Evolutionary conservation across 805 yeast genomes (phyloP), one percentile per base, ranked within the genome.

Genomic region (Starmera quercuum): DNA sequence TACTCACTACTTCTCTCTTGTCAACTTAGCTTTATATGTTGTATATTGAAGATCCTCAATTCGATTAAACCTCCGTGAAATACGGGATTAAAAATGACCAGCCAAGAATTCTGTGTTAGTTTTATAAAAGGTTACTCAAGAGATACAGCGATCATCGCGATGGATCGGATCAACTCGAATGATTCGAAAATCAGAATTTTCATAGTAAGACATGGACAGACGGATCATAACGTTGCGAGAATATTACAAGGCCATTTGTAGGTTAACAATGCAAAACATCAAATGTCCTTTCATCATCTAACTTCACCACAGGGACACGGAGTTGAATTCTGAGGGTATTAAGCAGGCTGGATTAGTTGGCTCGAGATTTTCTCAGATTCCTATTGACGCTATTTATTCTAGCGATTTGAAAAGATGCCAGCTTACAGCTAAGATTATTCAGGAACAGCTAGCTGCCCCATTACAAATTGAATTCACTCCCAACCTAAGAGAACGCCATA

Each of bases 191-290:
- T 73, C 2, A 60, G 83, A 18, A 46, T 83, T 3, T 78, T 80
- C 42, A 54, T 84, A 5, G 73, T 85, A 5, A 72, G 95, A 47
- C 95, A 85, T 47, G 95, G 95, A 2, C 92, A 82, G 53, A 85
- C 95, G 0, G 77, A 77, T 36, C 78, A 79, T 55, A 85, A 85
- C 51, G 65, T 67, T 25, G 51, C 68, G 34, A 79, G 75, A 56
- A 79, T 81, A 31, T 56, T 85, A 25, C 95, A 85, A 56, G 95
- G 95, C 1, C 95, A 85, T 49, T 47, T 64, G 28, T 38, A 22
- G 13, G 18, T n/a, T 18, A 12, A 12, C 11, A 11, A 21, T 9
- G 12, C 12, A 21, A 21, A 21, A 9, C 9, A 21, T 12, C 12
- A 21, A 21, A 9, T 21, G 12, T 23, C 13, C 12, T 23, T 23